Evolutionary conservation across 495 filamentous ascomycete species (phyloP), one percentile per base, ranked within the genome.

Genomic region (Daldinia bambusicola): DNA sequence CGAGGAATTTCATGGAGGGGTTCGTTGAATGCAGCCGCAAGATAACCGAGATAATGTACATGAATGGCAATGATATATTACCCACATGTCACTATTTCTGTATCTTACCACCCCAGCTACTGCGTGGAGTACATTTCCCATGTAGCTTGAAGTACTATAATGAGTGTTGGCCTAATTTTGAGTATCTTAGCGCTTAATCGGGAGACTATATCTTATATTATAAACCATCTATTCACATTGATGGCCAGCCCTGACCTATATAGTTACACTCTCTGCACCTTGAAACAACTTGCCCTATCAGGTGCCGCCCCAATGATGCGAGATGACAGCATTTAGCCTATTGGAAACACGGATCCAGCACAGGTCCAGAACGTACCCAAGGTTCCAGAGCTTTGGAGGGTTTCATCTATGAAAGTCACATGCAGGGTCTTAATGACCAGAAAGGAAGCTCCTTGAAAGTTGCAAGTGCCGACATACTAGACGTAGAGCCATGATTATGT

Each of bases 321-420:
- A 72, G 55, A 56, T 61, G 34, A 52, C 30, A 58, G n/a, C 12
- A 72, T 72, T 68, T 72, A 72, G 65, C 70, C 70, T 67, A 61
- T 43, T 64, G 38, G 41, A 68, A 36, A 40, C 22, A 58, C 20
- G 40, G 8, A 16, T 30, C 20, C n/a, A 36, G 9, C 12, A 16
- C 34, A 6, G 59, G 53, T 18, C 67, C 32, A 67, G 69, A 67
- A 59, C 41, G 8, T 53, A 53, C 26, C 50, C 12, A 53, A 32
- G 50, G 30, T 53, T 53, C 26, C 50, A 53, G 26, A 53, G 14
- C 38, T 30, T 43, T n/a, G 26, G 16, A 30, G 55, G 65, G 70
- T 72, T 67, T 10, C 70, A 65, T 45, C 32, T n/a, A 61, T 50
- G 36, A 20, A 41, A 53, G 55, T 65, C 55, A 68, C 48, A 61